A percentile compares a stretch with the other conserved stretches of the same genome.
Evolutionary conservation across 371 early-diverging fungal species (phyloP).

Genomic region (Circinella umbellata): DNA sequence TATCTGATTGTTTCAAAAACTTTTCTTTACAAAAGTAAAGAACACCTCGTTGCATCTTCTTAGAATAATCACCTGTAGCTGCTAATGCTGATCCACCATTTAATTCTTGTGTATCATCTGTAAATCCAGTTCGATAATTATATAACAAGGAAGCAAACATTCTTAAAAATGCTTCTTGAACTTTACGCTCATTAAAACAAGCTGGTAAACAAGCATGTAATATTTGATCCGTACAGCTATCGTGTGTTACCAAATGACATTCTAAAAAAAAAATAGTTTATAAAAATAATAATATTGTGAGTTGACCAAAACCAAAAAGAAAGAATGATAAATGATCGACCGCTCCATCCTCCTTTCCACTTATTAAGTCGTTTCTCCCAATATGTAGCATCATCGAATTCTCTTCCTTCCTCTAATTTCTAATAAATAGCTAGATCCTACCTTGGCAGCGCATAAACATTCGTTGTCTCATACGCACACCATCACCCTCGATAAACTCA

Average conservation of each 20-base stretch:
- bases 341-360: too few relatives aligned
- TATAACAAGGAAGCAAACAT: slow-evolving; percentile 80
- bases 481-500: slow-evolving; percentile 21
- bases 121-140: slow-evolving; percentile 67
- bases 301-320: too few relatives aligned
- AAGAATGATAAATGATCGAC: too few relatives aligned
- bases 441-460: slow-evolving; percentile 53
- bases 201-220: slow-evolving; percentile 63
- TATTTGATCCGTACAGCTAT: slow-evolving; percentile 57
- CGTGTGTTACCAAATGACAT: slow-evolving; percentile 65
- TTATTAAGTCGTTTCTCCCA: too few relatives aligned
- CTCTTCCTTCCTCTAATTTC: background rate
- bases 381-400: too few relatives aligned
- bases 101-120: slow-evolving; percentile 35
- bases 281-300: background rate
- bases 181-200: slow-evolving; percentile 74
- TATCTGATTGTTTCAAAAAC: slow-evolving; percentile 70
- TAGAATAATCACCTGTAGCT: slow-evolving; percentile 18
- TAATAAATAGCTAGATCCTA: background rate
- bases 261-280: slow-evolving; percentile 23
- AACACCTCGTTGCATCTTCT: slow-evolving; percentile 23
- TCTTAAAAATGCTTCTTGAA: slow-evolving; percentile 73
- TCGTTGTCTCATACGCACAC: slow-evolving; percentile 17
- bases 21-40: slow-evolving; percentile 60
- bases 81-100: slow-evolving; percentile 12